Evolutionary conservation across 306 rosid genomes (phyloP), one percentile per base, ranked within the genome.

Genomic region (Cucumis hystrix): DNA sequence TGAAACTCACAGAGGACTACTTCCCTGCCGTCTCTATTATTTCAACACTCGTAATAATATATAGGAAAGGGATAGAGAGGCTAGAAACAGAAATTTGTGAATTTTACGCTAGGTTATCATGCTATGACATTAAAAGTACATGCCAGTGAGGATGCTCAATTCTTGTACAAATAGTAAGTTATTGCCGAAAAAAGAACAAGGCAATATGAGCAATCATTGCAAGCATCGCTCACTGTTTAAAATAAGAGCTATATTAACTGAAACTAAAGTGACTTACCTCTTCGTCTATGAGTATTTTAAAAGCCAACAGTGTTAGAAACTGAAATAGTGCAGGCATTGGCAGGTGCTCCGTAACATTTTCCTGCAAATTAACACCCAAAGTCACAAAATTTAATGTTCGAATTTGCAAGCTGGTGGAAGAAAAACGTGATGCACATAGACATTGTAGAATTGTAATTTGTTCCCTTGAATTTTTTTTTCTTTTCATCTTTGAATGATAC

Each of bases 291-390:
- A 91, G 88, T 82, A 89, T 85, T 84, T 84, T 91, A 86, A 89
- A 83, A 75, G 97, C 92, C 84, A 91, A 84, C 39, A 91, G 51
- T 18, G 94, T 86, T 74, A 91, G 91, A 81, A 91, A 89, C 85
- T 81, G 89, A 88, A 91, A 91, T 74, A 89, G 78, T n/a, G 87
- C 87, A 69, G 97, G 92, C 97, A 91, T 91, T 77, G 90, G 87
- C 80, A 91, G 87, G 75, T 84, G 70, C 83, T 89, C 92, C 0
- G 88, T 83, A 78, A 75, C 80, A 13, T 83, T 88, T 83, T 86
- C 92, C 94, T 89, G 87, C 84, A 81, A 72, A 77, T 83, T 76
- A 23, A 85, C 69, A 83, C 72, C 68, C 86, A 60, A 79, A 77
- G 66, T 67, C 52, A 75, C 84, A 78, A 83, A 74, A 78, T 43